Evolutionary conservation across 1,284 basidiomycete species (phyloP).

Genomic region (Boletellus deceptivus): DNA sequence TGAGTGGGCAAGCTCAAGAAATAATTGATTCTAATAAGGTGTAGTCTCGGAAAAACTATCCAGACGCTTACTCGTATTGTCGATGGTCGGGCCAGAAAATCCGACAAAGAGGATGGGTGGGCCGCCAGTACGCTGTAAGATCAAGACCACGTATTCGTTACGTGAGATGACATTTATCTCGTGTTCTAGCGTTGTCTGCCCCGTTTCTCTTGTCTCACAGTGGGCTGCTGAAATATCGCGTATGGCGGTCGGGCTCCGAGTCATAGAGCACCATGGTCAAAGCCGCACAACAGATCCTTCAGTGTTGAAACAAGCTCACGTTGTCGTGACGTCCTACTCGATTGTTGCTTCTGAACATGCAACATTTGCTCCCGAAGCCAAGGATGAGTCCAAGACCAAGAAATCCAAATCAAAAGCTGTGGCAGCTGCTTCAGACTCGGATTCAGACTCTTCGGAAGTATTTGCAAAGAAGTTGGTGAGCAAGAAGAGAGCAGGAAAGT

Average conservation of each 20-base stretch:
- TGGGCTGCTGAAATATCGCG: constrained; percentile 87
- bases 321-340: constrained; percentile 85
- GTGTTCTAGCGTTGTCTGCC: constrained; percentile 70
- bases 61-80: constrained; percentile 85
- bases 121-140: constrained; percentile 71
- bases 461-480: constrained; percentile 27
- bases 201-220: constrained; percentile 84
- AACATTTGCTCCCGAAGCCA: constrained; percentile 44
- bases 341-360: constrained; percentile 75
- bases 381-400: constrained; percentile 49
- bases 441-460: constrained; percentile 39
- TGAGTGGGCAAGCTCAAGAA: constrained; percentile 28
- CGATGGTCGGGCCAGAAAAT: constrained; percentile 66
- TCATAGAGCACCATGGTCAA: constrained; percentile 82
- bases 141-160: constrained; percentile 1
- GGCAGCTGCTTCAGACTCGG: constrained; percentile 36
- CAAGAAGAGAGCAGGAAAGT: constrained; percentile 38
- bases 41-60: constrained; percentile 87
- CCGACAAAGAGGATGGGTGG: constrained; percentile 73
- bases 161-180: constrained; percentile 14
- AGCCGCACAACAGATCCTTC: constrained; percentile 64
- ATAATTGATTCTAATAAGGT: constrained; percentile 3
- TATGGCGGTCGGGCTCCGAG: constrained; percentile 70
- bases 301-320: constrained; percentile 61
- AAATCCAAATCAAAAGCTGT: constrained; percentile 31